phyloP scores from a whole-genome alignment of 495 filamentous ascomycete species.

The Clohesyomyces aquaticus region DNA sequence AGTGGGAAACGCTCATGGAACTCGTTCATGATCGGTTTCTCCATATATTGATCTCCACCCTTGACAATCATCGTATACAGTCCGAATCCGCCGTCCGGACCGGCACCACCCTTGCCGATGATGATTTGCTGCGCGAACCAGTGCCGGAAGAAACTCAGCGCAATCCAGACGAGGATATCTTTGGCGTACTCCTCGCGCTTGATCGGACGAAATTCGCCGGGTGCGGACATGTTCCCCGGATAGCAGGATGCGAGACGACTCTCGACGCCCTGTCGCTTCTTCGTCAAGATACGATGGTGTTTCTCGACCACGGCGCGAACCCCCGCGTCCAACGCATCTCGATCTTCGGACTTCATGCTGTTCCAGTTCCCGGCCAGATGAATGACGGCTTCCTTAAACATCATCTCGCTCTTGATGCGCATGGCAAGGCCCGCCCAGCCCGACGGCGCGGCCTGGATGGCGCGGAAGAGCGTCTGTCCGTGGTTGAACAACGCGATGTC shows the following conservation, averaged over 20 bases:
- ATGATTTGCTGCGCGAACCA: conserved; percentile 38
- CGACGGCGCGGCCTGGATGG: conserved; percentile 48
- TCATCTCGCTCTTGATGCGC: conserved; percentile 49
- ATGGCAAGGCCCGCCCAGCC: conserved; percentile 51
- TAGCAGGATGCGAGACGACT: conserved; percentile 13
- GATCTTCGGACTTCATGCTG: conserved; percentile 7
- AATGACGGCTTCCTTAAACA: conserved; percentile 55
- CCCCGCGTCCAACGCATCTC: conserved; percentile 15
- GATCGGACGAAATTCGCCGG: conserved; percentile 15
- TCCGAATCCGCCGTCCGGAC: conserved; percentile 40
- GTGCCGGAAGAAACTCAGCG: conserved; percentile 41
- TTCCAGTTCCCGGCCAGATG: conserved; percentile 55
- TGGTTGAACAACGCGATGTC: conserved; percentile 50
- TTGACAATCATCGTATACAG: conserved; percentile 31
- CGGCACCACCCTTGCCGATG: conserved; percentile 30
- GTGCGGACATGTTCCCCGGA: conserved; percentile 21
- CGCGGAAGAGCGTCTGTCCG: conserved; percentile 48
- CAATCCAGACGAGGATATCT: conserved; percentile 47
- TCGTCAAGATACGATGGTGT: conserved; percentile 38
- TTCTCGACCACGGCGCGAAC: conserved; percentile 51
- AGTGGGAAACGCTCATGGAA: conserved; percentile 45
- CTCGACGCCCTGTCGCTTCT: conserved; percentile 45
- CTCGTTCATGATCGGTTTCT: conserved; percentile 28
- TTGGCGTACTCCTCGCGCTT: conserved; percentile 39
- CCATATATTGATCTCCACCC: conserved; percentile 44